These are phyloP conservation scores for Chloris gayana DNA, from an alignment of 176 grass and related monocot species.

Conservation along the genomic window DNA sequence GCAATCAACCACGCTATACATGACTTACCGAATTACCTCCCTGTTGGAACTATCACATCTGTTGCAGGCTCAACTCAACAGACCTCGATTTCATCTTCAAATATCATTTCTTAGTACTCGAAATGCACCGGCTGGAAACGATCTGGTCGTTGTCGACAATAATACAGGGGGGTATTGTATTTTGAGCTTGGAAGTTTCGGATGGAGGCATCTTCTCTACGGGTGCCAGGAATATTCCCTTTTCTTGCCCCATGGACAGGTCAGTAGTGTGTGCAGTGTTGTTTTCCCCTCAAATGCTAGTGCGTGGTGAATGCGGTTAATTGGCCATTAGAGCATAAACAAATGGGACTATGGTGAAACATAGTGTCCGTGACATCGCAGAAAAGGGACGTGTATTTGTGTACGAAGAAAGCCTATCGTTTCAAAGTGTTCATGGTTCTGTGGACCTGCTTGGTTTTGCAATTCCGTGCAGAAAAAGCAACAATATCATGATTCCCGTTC, in stretches of 20 bases:
- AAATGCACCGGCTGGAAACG: neutral
- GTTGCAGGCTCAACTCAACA: neutral
- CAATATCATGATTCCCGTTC: neutral
- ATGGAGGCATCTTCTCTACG: slow-evolving; percentile 27
- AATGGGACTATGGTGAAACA: neutral
- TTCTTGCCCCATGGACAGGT: slow-evolving; percentile 2
- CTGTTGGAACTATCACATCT: slow-evolving; percentile 19
- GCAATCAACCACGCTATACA: no score
- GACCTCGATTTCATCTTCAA: slow-evolving; percentile 35
- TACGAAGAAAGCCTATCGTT: neutral
- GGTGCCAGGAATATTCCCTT: slow-evolving; percentile 50
- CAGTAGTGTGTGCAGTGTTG: slow-evolving; percentile 18
- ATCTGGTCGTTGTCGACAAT: slow-evolving; percentile 41
- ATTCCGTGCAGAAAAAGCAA: neutral
- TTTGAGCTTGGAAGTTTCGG: slow-evolving; percentile 38
- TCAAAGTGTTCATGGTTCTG: neutral
- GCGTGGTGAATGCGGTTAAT: neutral
- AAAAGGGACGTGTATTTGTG: neutral
- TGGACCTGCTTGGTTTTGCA: neutral
- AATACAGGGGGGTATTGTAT: slow-evolving; percentile 11
- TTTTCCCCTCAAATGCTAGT: neutral
- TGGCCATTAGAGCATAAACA: neutral
- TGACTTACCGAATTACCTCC: neutral
- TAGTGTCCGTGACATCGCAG: neutral
- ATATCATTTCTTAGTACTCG: neutral